Conservation (phyloP, 2,329 filamentous ascomycete species). For the Pezicula neosporulosa region DNA sequence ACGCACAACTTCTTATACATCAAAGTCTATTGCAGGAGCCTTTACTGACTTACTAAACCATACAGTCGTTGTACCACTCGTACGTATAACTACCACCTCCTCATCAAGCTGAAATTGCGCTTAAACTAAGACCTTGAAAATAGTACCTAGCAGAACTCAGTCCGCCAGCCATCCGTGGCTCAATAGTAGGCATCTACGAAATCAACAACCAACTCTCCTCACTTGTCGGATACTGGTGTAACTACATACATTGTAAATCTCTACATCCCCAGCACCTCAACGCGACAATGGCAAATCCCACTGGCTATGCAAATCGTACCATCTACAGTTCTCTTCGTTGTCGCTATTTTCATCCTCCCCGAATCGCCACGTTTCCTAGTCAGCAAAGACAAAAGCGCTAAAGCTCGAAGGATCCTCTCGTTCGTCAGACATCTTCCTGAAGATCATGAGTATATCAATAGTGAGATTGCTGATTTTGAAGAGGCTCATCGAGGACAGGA, state of each 20-base stretch:
- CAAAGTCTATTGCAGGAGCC: not conserved
- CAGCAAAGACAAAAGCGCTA: slow-evolving; percentile 3
- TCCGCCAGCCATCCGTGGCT: slow-evolving; percentile 21
- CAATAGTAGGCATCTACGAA: slow-evolving; percentile 23
- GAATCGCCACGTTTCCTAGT: slow-evolving; percentile 57
- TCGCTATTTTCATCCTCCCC: slow-evolving; percentile 55
- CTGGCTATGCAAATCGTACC: slow-evolving; percentile 32
- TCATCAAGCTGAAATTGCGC: not conserved
- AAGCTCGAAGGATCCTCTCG: slow-evolving; percentile 12
- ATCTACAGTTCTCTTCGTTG: slow-evolving; percentile 23
- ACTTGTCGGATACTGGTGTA: slow-evolving; percentile 20
- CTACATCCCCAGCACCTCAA: slow-evolving; percentile 7
- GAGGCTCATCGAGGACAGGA: slow-evolving; percentile 14
- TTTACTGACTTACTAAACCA: not conserved
- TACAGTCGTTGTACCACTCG: slow-evolving; percentile 21
- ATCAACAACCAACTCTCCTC: slow-evolving; percentile 23
- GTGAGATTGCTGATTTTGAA: slow-evolving; percentile 16
- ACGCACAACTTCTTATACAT: not conserved
- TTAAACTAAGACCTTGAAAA: not conserved
- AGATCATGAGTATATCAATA: slow-evolving; percentile 11
- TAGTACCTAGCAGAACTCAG: slow-evolving; percentile 25
- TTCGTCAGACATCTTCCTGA: slow-evolving; percentile 9
- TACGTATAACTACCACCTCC: slow-evolving; percentile 4
- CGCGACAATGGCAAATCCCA: slow-evolving; percentile 30
- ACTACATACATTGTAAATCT: slow-evolving; percentile 20